A percentile compares a stretch with the other conserved stretches of the same genome.
Evolutionary conservation across 495 filamentous ascomycete species (phyloP).

Genomic region (Penicillium paxilli): DNA sequence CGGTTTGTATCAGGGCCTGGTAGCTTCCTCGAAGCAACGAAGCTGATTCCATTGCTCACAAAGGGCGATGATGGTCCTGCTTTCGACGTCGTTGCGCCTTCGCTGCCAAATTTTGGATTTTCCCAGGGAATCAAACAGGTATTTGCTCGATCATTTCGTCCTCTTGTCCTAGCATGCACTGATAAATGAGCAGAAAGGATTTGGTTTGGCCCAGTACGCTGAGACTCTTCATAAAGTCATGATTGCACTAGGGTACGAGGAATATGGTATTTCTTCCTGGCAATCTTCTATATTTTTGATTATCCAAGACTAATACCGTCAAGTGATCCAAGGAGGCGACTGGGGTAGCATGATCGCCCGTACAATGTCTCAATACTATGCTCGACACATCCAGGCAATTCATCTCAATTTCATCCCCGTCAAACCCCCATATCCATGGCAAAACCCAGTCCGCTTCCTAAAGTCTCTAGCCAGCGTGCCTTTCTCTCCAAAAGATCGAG

Average conservation of each 20-base stretch:
- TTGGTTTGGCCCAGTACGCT: slow-evolving; percentile 43
- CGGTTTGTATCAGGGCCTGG: slow-evolving; percentile 55
- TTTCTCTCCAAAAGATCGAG: slow-evolving; percentile 35
- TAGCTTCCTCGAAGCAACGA: slow-evolving; percentile 65
- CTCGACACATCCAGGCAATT: slow-evolving; percentile 39
- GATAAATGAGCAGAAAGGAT: slow-evolving; percentile 30
- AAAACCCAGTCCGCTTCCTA: slow-evolving; percentile 34
- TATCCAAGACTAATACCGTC: slow-evolving; percentile 1
- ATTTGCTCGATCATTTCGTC: slow-evolving; percentile 1
- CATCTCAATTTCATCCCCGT: slow-evolving; percentile 46
- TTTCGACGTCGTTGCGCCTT: slow-evolving; percentile 71
- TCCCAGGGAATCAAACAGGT: slow-evolving; percentile 53
- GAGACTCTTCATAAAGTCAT: slow-evolving; percentile 46
- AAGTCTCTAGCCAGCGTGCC: slow-evolving; percentile 35
- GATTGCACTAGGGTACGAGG: slow-evolving; percentile 40
- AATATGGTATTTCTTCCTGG: slow-evolving; percentile 34
- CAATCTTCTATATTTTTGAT: background rate
- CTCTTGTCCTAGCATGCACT: background rate
- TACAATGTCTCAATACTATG: slow-evolving; percentile 39
- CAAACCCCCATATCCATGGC: slow-evolving; percentile 32
- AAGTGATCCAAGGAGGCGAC: slow-evolving; percentile 52
- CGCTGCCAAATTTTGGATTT: slow-evolving; percentile 74
- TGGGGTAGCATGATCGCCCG: slow-evolving; percentile 49
- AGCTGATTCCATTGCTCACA: slow-evolving; percentile 60
- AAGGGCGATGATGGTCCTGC: slow-evolving; percentile 45